Conservation (phyloP, 2,329 filamentous ascomycete genomes). For the Diaporthe citriasiana region DNA sequence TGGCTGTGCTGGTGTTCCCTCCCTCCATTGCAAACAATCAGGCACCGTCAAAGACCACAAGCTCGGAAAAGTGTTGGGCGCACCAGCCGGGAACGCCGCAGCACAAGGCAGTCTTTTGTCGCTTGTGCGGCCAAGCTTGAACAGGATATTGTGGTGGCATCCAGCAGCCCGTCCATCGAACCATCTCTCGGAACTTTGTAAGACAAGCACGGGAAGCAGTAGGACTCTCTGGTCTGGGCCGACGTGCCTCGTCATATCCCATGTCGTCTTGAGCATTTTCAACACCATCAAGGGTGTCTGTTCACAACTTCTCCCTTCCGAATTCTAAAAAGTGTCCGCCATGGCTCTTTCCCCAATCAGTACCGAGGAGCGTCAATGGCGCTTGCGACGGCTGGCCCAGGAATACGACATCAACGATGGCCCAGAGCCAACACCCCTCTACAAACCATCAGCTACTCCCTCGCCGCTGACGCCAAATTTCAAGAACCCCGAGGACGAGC, state of each 20-base stretch:
- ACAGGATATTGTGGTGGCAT: slow-evolving; percentile 2
- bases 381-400: slow-evolving; percentile 64
- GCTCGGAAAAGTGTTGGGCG: slow-evolving; percentile 1
- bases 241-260: slow-evolving; percentile 6
- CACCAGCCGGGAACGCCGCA: not conserved
- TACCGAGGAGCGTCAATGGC: slow-evolving; percentile 58
- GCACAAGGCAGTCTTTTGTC: slow-evolving; percentile 15
- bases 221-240: not conserved
- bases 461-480: slow-evolving; percentile 57
- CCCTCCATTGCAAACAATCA: slow-evolving; percentile 20
- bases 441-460: slow-evolving; percentile 51
- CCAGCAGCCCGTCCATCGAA: not conserved
- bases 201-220: not conserved
- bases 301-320: not conserved
- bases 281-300: slow-evolving; percentile 12
- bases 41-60: not conserved
- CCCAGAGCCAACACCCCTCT: slow-evolving; percentile 55
- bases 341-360: slow-evolving; percentile 40
- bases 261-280: slow-evolving; percentile 22
- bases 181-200: not conserved
- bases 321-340: not conserved
- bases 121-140: not conserved
- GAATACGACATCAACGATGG: slow-evolving; percentile 64
- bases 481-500: slow-evolving; percentile 64
- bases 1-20: slow-evolving; percentile 18